These are phyloP conservation scores for Warburgia ugandensis DNA, from an alignment of 164 flowering plant genomes.

Conservation along the genomic window DNA sequence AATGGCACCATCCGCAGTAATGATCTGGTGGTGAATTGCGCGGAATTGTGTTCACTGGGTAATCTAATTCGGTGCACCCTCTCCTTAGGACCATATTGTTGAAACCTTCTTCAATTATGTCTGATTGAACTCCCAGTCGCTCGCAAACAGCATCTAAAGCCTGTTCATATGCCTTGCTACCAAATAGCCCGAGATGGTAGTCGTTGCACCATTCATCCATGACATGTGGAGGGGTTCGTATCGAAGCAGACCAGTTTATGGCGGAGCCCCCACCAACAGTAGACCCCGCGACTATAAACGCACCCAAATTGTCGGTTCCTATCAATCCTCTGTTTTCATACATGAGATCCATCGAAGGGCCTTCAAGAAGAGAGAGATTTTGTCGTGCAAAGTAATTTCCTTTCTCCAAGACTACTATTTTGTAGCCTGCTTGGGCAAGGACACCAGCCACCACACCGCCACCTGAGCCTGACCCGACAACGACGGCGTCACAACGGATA, in stretches of 20 bases:
- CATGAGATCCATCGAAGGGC: conserved; percentile 56
- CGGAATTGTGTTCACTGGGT: conserved; percentile 46
- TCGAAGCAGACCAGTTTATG: conserved; percentile 79
- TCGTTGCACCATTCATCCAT: conserved; percentile 49
- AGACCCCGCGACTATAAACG: conserved; percentile 59
- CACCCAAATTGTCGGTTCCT: conserved; percentile 38
- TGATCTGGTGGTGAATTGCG: conserved; percentile 55
- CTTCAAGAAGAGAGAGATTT: conserved; percentile 71
- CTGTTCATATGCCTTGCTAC: conserved; percentile 48
- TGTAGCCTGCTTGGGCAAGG: conserved; percentile 69
- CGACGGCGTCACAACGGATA: conserved; percentile 67
- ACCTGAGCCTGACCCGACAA: conserved; percentile 81
- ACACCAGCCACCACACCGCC: conserved; percentile 77
- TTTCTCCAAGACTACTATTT: conserved; percentile 73
- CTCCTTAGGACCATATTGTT: conserved; percentile 48
- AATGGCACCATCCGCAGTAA: conserved; percentile 82
- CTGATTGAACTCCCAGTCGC: conserved; percentile 68
- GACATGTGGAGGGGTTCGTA: conserved; percentile 60
- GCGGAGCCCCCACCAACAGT: conserved; percentile 88
- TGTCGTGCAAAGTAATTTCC: conserved; percentile 62
- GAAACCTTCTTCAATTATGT: conserved; percentile 43
- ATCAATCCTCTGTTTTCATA: conserved; percentile 49
- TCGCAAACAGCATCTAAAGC: conserved; percentile 53
- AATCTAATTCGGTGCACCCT: conserved; percentile 68
- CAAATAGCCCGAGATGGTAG: conserved; percentile 59